Evolutionary conservation across 805 yeast genomes (phyloP).

Genomic region (Wickerhamomyces bovis): DNA sequence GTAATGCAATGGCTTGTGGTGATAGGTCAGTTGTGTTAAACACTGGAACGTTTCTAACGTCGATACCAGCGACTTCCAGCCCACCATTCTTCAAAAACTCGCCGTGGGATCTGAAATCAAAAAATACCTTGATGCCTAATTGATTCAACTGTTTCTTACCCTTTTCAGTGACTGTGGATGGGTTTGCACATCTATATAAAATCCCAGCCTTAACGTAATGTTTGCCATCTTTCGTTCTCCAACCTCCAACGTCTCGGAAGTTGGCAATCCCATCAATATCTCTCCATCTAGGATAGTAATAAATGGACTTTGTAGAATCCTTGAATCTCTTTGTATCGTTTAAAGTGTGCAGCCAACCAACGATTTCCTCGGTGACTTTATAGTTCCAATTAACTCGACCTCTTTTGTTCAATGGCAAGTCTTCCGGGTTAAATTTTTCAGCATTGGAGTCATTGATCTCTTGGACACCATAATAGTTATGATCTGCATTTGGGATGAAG

Average conservation of each 20-base stretch:
- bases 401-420: conserved; percentile 38
- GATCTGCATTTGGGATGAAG: conserved; percentile 68
- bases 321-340: conserved; percentile 51
- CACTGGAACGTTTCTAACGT: conserved; percentile 51
- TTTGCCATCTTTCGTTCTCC: conserved; percentile 33
- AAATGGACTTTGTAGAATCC: conserved; percentile 29
- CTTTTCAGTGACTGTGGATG: conserved; percentile 41
- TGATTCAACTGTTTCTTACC: conserved; percentile 38
- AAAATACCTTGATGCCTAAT: conserved; percentile 47
- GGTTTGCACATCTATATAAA: conserved; percentile 59
- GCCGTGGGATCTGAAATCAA: conserved; percentile 60
- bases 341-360: conserved; percentile 41
- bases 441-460: conserved; percentile 30
- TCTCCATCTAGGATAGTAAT: conserved; percentile 51
- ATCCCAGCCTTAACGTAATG: conserved; percentile 45
- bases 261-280: conserved; percentile 61
- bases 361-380: conserved; percentile 42
- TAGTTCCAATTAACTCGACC: conserved; percentile 53
- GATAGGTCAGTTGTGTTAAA: conserved; percentile 48
- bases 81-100: conserved; percentile 46
- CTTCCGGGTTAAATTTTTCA: conserved; percentile 27
- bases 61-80: conserved; percentile 39
- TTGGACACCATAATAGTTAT: conserved; percentile 60
- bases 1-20: conserved; percentile 56
- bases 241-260: conserved; percentile 81